phyloP scores from a whole-genome alignment of 2,329 filamentous ascomycete genomes.

The Ceratocystis diversiconidia region DNA sequence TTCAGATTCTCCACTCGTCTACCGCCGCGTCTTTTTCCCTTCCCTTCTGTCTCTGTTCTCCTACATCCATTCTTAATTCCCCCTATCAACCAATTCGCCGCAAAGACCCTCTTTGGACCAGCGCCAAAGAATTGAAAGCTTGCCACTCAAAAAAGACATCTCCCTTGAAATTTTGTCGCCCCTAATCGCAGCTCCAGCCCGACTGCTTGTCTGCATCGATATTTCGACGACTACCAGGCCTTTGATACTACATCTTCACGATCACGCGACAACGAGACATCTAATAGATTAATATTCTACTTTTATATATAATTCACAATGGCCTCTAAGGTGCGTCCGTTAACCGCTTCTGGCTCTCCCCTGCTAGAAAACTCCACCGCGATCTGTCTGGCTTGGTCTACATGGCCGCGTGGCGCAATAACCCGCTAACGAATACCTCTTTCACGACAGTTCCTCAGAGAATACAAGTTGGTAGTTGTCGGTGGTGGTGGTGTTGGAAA shows the following conservation, averaged over 20 bases:
- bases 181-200: conserved; percentile 2
- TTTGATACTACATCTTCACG: not conserved
- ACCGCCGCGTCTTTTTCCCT: not conserved
- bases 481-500: conserved; percentile 98
- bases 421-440: conserved; percentile 8
- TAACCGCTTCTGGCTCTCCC: conserved; percentile 4
- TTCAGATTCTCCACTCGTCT: not conserved
- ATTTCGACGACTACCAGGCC: not conserved
- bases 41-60: conserved; percentile 2
- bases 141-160: conserved; percentile 8
- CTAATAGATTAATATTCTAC: conserved; percentile 7
- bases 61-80: conserved; percentile 7
- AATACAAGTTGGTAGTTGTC: conserved; percentile 94
- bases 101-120: conserved; percentile 1
- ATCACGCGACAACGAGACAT: conserved; percentile 1
- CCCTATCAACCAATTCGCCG: conserved; percentile 9
- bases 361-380: not conserved
- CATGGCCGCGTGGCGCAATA: not conserved
- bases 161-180: conserved; percentile 13
- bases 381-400: not conserved
- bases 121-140: not conserved
- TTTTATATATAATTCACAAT: conserved; percentile 23
- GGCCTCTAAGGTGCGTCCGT: conserved; percentile 30
- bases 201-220: not conserved
- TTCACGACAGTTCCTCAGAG: conserved; percentile 56